Conservation (phyloP, 345 rosid genomes). For the Jatropha curcas region DNA sequence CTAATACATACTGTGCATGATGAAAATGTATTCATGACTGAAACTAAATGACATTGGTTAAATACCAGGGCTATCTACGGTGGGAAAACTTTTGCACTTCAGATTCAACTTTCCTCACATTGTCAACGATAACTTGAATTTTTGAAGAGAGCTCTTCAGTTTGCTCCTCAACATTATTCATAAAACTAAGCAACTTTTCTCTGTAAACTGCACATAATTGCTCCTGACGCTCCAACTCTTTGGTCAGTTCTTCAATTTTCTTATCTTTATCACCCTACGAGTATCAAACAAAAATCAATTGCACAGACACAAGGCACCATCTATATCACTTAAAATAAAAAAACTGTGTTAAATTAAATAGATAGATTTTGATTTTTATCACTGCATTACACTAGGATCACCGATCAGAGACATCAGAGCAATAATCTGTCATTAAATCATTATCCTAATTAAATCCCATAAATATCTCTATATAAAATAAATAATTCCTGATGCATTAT, state of each 20-base stretch:
- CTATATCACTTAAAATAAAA: neutral
- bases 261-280: slow-evolving; percentile 68
- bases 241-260: slow-evolving; percentile 60
- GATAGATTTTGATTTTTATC: neutral
- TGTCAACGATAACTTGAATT: slow-evolving; percentile 52
- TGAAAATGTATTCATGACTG: neutral
- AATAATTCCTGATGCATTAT: neutral
- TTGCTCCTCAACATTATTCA: slow-evolving; percentile 56
- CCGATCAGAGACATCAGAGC: slow-evolving; percentile 3
- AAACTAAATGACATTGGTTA: slow-evolving; percentile 5
- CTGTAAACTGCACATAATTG: slow-evolving; percentile 50
- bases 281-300: slow-evolving; percentile 13
- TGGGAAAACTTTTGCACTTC: slow-evolving; percentile 34
- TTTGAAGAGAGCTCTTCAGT: slow-evolving; percentile 60
- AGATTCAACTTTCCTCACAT: slow-evolving; percentile 56
- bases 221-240: slow-evolving; percentile 58
- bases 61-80: slow-evolving; percentile 32
- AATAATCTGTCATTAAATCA: neutral
- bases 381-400: neutral
- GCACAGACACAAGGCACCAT: neutral
- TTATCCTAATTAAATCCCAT: neutral
- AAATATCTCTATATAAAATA: neutral
- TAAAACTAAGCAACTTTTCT: slow-evolving; percentile 52
- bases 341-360: neutral
- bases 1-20: slow-evolving; percentile 4